These are phyloP conservation scores for Flueggea neowawraea DNA, from an alignment of 441 rosid species.

Conservation along the genomic window DNA sequence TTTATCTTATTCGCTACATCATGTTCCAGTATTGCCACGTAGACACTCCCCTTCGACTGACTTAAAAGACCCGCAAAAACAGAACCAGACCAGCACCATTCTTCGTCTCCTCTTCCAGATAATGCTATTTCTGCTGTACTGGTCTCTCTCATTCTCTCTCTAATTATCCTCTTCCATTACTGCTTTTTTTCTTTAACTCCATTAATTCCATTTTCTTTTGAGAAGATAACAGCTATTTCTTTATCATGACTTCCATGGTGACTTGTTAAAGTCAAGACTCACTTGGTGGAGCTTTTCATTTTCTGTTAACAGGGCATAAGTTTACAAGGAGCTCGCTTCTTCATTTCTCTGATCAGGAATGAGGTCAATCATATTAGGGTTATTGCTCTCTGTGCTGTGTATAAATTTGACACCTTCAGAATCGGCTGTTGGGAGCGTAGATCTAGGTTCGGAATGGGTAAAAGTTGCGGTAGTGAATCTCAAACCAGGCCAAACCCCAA, in stretches of 20 bases:
- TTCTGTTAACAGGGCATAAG: conserved; percentile 1
- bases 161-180: too few relatives aligned
- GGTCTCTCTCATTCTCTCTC: too few relatives aligned
- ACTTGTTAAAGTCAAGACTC: too few relatives aligned
- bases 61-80: not conserved
- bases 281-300: not conserved
- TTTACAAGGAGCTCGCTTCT: conserved; percentile 9
- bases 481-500: conserved; percentile 88
- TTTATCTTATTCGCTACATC: conserved; percentile 16
- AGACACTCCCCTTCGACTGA: conserved; percentile 12
- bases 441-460: conserved; percentile 94
- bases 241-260: too few relatives aligned
- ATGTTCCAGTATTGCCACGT: too few relatives aligned
- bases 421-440: conserved; percentile 86
- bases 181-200: too few relatives aligned
- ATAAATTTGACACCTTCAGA: conserved; percentile 36
- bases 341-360: conserved; percentile 16
- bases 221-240: too few relatives aligned
- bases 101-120: not conserved
- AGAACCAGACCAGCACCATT: not conserved
- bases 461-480: conserved; percentile 91
- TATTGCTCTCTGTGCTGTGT: conserved; percentile 34
- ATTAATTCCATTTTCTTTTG: not conserved
- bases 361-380: conserved; percentile 38
- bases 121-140: too few relatives aligned